Percentiles rank a stretch among this genome's conserved stretches.
These are phyloP conservation scores for Liriodendron chinense DNA, from an alignment of 164 flowering plant species.

Conservation along the genomic window DNA sequence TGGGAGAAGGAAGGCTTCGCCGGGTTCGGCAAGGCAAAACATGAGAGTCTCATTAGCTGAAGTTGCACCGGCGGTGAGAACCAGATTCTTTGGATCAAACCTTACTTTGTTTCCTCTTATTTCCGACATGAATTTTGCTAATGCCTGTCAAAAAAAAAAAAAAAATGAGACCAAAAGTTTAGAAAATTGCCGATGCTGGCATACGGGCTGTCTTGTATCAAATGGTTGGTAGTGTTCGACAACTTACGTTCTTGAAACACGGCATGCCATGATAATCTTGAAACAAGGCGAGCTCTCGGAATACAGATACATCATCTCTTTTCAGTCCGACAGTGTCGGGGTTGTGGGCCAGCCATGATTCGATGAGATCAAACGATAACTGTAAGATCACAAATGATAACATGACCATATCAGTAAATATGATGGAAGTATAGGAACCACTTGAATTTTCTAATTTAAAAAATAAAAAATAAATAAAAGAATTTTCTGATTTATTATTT, in stretches of 20 bases:
- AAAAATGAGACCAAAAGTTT: neutral
- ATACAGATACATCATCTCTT: slow-evolving; percentile 28
- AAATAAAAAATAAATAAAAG: no score
- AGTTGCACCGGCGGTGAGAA: slow-evolving; percentile 51
- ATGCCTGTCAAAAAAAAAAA: slow-evolving; percentile 23
- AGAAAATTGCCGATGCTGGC: neutral
- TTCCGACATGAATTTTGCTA: slow-evolving; percentile 40
- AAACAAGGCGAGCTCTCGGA: slow-evolving; percentile 49
- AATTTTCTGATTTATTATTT: neutral
- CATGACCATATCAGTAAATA: neutral
- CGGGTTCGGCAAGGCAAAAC: slow-evolving; percentile 45
- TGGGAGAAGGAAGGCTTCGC: slow-evolving; percentile 49
- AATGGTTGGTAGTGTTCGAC: neutral
- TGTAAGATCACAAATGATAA: neutral
- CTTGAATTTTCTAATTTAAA: no score
- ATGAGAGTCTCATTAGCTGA: slow-evolving; percentile 48
- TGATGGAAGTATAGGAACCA: no score
- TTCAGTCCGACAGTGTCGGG: slow-evolving; percentile 26
- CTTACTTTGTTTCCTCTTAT: slow-evolving; percentile 39
- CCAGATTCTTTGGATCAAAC: slow-evolving; percentile 40
- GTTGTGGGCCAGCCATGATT: slow-evolving; percentile 41
- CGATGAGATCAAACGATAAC: slow-evolving; percentile 49
- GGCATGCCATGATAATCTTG: slow-evolving; percentile 56
- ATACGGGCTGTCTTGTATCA: neutral
- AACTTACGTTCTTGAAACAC: slow-evolving; percentile 40